These are phyloP conservation scores for Priceomyces melissophilus DNA, from an alignment of 805 yeast genomes.

Conservation along the genomic window DNA sequence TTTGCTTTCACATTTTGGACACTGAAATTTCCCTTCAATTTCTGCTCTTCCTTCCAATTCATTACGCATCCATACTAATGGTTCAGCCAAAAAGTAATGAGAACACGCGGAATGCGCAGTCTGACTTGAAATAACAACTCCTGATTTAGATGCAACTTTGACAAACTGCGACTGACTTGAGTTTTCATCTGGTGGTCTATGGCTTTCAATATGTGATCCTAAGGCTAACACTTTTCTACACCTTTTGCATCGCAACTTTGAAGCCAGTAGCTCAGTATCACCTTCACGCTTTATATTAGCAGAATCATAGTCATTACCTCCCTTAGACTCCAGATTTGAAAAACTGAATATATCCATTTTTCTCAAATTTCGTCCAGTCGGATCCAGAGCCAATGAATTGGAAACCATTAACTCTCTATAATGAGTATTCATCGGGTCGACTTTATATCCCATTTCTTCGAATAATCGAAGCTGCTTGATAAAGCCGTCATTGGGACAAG, in stretches of 20 bases:
- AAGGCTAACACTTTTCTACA: slow-evolving; percentile 73
- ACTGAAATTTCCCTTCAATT: slow-evolving; percentile 80
- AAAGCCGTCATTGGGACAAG: slow-evolving; percentile 74
- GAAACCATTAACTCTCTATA: slow-evolving; percentile 27
- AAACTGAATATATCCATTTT: slow-evolving; percentile 19
- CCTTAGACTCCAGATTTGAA: slow-evolving; percentile 14
- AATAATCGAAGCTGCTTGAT: slow-evolving; percentile 67
- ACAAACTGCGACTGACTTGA: slow-evolving; percentile 66
- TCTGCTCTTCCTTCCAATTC: slow-evolving; percentile 67
- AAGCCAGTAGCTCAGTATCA: slow-evolving; percentile 10
- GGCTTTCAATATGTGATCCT: slow-evolving; percentile 58
- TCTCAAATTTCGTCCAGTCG: slow-evolving; percentile 26
- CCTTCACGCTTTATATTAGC: background rate
- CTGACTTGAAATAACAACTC: slow-evolving; percentile 55
- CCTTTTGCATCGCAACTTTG: slow-evolving; percentile 68
- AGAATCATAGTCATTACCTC: slow-evolving; percentile 6
- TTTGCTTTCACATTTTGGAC: slow-evolving; percentile 82
- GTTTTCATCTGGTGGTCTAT: slow-evolving; percentile 61
- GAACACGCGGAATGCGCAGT: slow-evolving; percentile 66
- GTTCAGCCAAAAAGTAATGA: slow-evolving; percentile 77
- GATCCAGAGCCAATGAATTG: slow-evolving; percentile 30
- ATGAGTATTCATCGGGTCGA: slow-evolving; percentile 17
- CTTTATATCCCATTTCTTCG: slow-evolving; percentile 32
- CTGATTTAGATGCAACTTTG: slow-evolving; percentile 59
- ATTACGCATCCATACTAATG: slow-evolving; percentile 85